phyloP scores from a whole-genome alignment of 306 rosid species.

The Purshia tridentata region DNA sequence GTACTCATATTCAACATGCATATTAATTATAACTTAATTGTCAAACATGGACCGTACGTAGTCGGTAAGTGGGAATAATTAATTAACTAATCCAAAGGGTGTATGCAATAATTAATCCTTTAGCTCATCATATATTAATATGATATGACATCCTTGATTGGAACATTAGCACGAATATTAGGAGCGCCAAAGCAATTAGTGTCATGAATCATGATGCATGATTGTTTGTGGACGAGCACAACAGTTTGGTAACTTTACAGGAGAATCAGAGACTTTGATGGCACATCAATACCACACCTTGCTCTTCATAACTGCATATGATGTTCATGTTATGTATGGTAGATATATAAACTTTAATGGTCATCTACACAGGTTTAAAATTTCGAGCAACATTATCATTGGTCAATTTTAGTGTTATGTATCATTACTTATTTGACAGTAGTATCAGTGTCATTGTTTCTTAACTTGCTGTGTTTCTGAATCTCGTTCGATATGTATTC shows the following conservation, averaged over 20 bases:
- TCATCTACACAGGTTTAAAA: no score
- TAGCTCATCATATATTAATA: no score
- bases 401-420: no score
- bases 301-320: no score
- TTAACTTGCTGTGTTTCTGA: background rate
- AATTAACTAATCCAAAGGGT: background rate
- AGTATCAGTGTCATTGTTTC: background rate
- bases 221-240: background rate
- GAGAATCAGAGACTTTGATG: background rate
- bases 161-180: background rate
- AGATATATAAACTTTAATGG: no score
- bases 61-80: background rate
- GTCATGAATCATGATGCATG: no score
- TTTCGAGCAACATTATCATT: no score
- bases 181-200: no score
- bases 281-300: background rate
- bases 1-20: background rate
- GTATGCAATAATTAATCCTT: background rate
- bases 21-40: background rate
- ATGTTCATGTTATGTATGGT: background rate
- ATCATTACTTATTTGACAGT: no score
- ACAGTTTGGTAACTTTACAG: background rate
- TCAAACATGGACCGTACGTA: background rate
- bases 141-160: background rate
- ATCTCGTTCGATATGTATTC: no score